Percentiles rank a stretch among this genome's conserved stretches.
Conservation (phyloP, 495 filamentous ascomycete genomes). For the Penicillium dipodomyicola region DNA sequence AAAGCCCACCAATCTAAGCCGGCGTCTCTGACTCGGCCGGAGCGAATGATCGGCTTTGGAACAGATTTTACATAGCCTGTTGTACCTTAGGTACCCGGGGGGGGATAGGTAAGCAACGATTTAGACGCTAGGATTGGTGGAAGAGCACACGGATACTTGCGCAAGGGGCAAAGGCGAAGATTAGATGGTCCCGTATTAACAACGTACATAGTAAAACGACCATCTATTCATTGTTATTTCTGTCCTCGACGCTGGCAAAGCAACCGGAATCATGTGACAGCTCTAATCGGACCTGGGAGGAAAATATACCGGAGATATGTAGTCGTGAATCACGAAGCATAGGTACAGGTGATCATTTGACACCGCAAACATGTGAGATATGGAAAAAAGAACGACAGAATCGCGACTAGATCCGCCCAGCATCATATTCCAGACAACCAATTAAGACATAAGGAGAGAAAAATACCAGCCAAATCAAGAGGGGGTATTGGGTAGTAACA, state of each 20-base stretch:
- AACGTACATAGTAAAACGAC: neutral
- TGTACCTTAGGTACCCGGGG: neutral
- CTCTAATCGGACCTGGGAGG: neutral
- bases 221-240: neutral
- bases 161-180: neutral
- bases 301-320: neutral
- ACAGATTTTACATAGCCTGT: conserved; percentile 1
- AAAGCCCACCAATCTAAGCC: conserved; percentile 19
- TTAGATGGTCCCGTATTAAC: neutral
- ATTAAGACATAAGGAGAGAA: conserved; percentile 21
- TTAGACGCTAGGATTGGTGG: neutral
- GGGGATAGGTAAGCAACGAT: neutral
- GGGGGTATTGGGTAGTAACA: conserved; percentile 35
- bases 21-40: conserved; percentile 8
- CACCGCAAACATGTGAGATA: neutral
- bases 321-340: neutral
- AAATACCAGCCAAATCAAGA: conserved; percentile 34
- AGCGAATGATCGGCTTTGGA: conserved; percentile 15
- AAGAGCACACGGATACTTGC: neutral
- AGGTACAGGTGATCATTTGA: neutral
- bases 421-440: conserved; percentile 6
- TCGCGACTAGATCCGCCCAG: conserved; percentile 1
- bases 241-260: too few relatives aligned
- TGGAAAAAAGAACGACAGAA: conserved; percentile 12
- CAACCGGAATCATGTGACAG: neutral